Conservation (phyloP, 1,284 basidiomycete genomes). For the Thelephora terrestris region DNA sequence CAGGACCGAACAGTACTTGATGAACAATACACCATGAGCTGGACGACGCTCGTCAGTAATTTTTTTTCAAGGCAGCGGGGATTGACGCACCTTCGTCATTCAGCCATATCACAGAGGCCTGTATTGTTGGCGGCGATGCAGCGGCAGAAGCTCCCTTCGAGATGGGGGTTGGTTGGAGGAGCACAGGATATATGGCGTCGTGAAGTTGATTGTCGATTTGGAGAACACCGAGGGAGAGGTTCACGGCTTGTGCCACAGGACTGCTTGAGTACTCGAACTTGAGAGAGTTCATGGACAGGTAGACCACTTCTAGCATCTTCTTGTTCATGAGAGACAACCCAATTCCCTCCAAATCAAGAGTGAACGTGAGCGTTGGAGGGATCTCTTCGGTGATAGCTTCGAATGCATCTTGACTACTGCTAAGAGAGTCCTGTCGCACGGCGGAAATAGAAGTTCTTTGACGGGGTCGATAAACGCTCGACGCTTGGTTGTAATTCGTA, state of each 20-base stretch:
- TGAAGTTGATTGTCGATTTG: constrained; percentile 98
- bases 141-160: constrained; percentile 76
- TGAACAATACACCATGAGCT: constrained; percentile 94
- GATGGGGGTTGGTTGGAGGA: constrained; percentile 91
- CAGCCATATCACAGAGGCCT: constrained; percentile 80
- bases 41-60: constrained; percentile 1
- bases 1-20: constrained; percentile 95
- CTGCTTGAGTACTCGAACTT: constrained; percentile 86
- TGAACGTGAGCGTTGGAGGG: constrained; percentile 58
- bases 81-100: constrained; percentile 77
- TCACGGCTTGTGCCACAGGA: constrained; percentile 72
- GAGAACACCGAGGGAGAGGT: constrained; percentile 78
- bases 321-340: constrained; percentile 91
- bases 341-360: constrained; percentile 81
- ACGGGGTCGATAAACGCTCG: constrained; percentile 84
- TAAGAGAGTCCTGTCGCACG: constrained; percentile 61
- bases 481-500: constrained; percentile 79
- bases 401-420: constrained; percentile 67
- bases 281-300: constrained; percentile 73
- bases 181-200: constrained; percentile 91
- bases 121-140: constrained; percentile 84
- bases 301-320: constrained; percentile 84
- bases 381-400: constrained; percentile 82
- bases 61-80: not conserved
- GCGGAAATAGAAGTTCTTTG: constrained; percentile 42